phyloP scores from a whole-genome alignment of 306 rosid genomes.

The Delonix regia region DNA sequence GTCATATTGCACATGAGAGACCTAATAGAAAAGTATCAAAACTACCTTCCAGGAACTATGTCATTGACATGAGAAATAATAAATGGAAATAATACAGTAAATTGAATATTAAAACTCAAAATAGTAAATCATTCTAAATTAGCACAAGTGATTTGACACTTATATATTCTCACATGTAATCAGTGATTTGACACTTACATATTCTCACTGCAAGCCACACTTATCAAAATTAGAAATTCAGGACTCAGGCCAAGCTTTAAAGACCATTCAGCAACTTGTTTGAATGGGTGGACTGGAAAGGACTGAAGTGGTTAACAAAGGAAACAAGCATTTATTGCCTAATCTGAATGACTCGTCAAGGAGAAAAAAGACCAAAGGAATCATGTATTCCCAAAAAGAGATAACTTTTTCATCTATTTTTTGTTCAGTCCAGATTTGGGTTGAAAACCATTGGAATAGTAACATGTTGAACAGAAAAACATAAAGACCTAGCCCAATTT shows the following conservation, averaged over 20 bases:
- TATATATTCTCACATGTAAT: neutral
- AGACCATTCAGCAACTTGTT: neutral
- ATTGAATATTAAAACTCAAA: neutral
- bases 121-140: neutral
- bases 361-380: neutral
- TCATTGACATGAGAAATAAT: neutral
- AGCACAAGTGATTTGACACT: neutral
- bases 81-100: neutral
- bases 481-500: neutral
- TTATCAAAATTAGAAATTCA: neutral
- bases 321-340: neutral
- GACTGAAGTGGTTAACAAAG: neutral
- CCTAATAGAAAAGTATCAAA: neutral
- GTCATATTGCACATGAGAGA: too few species aligned
- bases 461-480: neutral
- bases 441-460: neutral
- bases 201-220: neutral
- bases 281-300: neutral
- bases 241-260: neutral
- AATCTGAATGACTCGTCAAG: neutral
- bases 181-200: neutral
- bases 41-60: neutral
- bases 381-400: neutral
- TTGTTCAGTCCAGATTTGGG: neutral
- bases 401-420: neutral